Conservation (phyloP, 306 rosid species). For the Aeschynomene evenia region DNA sequence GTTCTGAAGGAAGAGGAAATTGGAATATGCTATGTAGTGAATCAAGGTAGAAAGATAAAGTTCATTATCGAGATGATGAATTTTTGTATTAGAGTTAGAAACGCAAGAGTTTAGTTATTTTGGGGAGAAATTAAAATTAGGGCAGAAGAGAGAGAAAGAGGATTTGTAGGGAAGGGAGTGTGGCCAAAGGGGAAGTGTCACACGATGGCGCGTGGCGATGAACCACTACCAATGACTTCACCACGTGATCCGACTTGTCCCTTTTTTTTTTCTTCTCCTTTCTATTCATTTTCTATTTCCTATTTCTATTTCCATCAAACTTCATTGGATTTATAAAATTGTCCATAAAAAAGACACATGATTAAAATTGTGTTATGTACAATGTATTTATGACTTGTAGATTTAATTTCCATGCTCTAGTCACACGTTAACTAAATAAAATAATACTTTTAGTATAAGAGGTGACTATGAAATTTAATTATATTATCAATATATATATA, state of each 20-base stretch:
- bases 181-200: constrained; percentile 48
- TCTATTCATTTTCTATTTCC: background rate
- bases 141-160: constrained; percentile 28
- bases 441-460: no score
- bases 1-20: constrained; percentile 1
- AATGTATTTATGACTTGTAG: no score
- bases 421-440: no score
- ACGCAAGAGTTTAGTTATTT: constrained; percentile 27
- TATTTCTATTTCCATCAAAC: background rate
- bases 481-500: no score
- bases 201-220: constrained; percentile 48
- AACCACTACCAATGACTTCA: constrained; percentile 24
- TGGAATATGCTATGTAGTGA: background rate
- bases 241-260: constrained; percentile 38
- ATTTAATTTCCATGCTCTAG: no score
- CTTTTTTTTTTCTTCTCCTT: background rate
- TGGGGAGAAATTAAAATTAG: constrained; percentile 15
- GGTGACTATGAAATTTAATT: no score
- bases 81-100: background rate
- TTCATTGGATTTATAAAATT: no score
- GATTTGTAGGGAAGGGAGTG: constrained; percentile 34
- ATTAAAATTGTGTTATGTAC: no score
- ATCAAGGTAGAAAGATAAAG: background rate
- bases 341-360: no score
- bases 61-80: background rate